Evolutionary conservation across 495 filamentous ascomycete species (phyloP).

Genomic region (Viridothelium virens): DNA sequence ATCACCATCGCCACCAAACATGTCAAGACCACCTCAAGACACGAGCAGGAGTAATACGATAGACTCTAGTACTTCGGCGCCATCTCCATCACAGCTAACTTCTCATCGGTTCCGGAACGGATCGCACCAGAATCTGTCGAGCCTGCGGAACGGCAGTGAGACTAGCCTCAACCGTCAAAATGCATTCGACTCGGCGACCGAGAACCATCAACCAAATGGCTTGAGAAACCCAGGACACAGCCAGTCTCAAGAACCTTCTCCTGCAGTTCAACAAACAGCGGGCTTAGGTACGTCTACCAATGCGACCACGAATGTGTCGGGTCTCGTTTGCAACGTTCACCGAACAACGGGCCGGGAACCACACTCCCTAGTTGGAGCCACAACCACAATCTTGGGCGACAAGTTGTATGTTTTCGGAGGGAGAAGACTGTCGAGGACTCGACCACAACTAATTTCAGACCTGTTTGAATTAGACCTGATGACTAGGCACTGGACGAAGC

Average conservation of each 20-base stretch:
- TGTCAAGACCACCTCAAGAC: slow-evolving; percentile 34
- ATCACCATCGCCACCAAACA: slow-evolving; percentile 26
- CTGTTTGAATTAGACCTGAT: slow-evolving; percentile 91
- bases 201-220: background rate
- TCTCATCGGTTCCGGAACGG: slow-evolving; percentile 22
- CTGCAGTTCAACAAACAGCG: slow-evolving; percentile 26
- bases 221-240: background rate
- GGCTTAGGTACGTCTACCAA: slow-evolving; percentile 28
- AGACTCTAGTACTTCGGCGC: slow-evolving; percentile 50
- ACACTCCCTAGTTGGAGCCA: slow-evolving; percentile 83
- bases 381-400: slow-evolving; percentile 88
- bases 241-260: slow-evolving; percentile 12
- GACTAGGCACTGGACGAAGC: slow-evolving; percentile 81
- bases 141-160: slow-evolving; percentile 49
- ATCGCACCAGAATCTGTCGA: slow-evolving; percentile 25
- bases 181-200: slow-evolving; percentile 1
- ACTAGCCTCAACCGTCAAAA: slow-evolving; percentile 44
- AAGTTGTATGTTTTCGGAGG: slow-evolving; percentile 96
- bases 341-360: slow-evolving; percentile 86
- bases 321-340: slow-evolving; percentile 88
- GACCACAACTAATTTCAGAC: slow-evolving; percentile 76
- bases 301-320: slow-evolving; percentile 55
- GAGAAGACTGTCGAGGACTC: slow-evolving; percentile 70
- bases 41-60: slow-evolving; percentile 48
- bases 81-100: slow-evolving; percentile 35